Evolutionary conservation across 495 filamentous ascomycete species (phyloP).

Genomic region (Cladorrhinum samala): DNA sequence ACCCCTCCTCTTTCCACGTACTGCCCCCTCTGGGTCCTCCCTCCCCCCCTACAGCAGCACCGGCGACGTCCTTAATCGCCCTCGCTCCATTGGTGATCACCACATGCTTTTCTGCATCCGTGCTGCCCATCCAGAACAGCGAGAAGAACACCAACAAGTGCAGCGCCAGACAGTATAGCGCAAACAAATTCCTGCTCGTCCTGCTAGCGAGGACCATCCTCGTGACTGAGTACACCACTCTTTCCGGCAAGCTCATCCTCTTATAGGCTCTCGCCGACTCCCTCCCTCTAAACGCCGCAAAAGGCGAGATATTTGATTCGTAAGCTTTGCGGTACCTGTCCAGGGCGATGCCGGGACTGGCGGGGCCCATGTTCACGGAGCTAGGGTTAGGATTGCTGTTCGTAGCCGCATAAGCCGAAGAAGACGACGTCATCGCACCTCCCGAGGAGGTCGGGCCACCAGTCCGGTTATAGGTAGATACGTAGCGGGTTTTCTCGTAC

Average conservation of each 20-base stretch:
- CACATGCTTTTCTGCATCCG: conserved; percentile 32
- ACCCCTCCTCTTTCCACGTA: conserved; percentile 36
- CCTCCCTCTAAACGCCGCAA: conserved; percentile 87
- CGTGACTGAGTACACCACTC: conserved; percentile 84
- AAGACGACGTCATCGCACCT: conserved; percentile 54
- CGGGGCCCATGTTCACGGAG: conserved; percentile 50
- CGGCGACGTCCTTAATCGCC: conserved; percentile 18
- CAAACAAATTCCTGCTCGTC: conserved; percentile 89
- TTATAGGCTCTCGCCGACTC: conserved; percentile 91
- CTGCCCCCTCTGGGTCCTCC: conserved; percentile 10
- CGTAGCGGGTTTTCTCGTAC: conserved; percentile 96
- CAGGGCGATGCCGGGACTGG: conserved; percentile 55
- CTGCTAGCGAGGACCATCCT: conserved; percentile 84
- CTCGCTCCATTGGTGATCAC: conserved; percentile 16
- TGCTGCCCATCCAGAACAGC: conserved; percentile 74
- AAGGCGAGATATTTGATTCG: conserved; percentile 90
- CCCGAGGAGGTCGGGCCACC: conserved; percentile 58
- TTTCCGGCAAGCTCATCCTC: conserved; percentile 86
- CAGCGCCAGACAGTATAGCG: conserved; percentile 83
- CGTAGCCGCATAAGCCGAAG: conserved; percentile 65
- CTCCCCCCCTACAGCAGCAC: conserved; percentile 14
- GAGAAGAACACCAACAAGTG: conserved; percentile 81
- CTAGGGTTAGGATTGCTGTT: conserved; percentile 67
- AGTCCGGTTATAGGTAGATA: conserved; percentile 79
- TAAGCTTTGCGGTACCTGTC: conserved; percentile 92